Evolutionary conservation across 768 basidiomycete genomes (phyloP), one percentile per base, ranked within the genome.

Genomic region (Suillus subaureus): DNA sequence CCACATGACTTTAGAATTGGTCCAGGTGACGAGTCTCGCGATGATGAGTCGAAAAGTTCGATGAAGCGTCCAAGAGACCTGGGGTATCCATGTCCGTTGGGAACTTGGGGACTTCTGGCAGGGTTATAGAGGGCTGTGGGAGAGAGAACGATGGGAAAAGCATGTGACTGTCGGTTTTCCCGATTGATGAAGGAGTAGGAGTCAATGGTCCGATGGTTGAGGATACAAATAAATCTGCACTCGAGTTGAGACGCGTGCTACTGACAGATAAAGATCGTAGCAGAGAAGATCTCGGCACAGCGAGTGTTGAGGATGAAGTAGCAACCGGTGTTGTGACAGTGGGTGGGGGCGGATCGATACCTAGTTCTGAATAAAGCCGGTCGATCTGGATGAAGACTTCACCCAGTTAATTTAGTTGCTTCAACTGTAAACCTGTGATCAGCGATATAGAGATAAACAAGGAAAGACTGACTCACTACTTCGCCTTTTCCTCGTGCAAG

Each of bases 341-440:
- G 1, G 85, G 69, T 5, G 84, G 79, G 21, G 90, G 90, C 37
- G 89, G 82, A 3, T 83, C 64, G 42, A 94, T 85, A 31, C 92
- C 95, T 6, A 98, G 86, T 73, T 97, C 94, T 33, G 86, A 83
- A 69, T 94, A 86, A 18, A 96, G 78, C 86, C 89, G 91, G 73
- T 94, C 92, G 40, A 96, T 89, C 63, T 94, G 91, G 13, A 87
- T 77, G 67, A 95, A 87, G 39, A 85, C 82, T 11, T 79, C 78
- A 8, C 88, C 86, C 28, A 95, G 3, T 1, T 16, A 42, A 39
- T 39, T 39, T 39, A 16, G 16, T 42, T 93, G 88, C 72, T 90
- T 91, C 33, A 83, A 78, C 92, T 93, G 66, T 7, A 56, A 51
- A n/a, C 51, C 43, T 43, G 57, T 15, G 6, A 13, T 63, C 65